These are phyloP conservation scores for Teunomyces pallodes DNA, from an alignment of 805 yeast species.

Conservation along the genomic window DNA sequence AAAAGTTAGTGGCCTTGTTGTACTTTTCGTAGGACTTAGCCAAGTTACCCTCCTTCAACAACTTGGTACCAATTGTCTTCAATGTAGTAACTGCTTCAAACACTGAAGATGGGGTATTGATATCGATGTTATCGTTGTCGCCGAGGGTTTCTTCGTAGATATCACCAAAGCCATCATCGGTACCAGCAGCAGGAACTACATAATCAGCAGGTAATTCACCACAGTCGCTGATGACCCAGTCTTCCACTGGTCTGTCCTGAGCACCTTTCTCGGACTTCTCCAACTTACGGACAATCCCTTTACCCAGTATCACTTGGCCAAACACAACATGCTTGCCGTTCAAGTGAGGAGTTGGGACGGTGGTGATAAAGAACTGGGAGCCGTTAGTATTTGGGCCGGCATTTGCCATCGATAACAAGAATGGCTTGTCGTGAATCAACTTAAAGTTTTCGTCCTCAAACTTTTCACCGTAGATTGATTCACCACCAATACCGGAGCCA, in stretches of 20 bases:
- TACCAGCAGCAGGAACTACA: slow-evolving; percentile 44
- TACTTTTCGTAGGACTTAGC: slow-evolving; percentile 65
- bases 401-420: slow-evolving; percentile 92
- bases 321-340: slow-evolving; percentile 96
- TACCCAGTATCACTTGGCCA: slow-evolving; percentile 83
- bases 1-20: slow-evolving; percentile 65
- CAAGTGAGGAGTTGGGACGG: slow-evolving; percentile 89
- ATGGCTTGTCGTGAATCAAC: slow-evolving; percentile 76
- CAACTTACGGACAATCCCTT: slow-evolving; percentile 71
- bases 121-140: slow-evolving; percentile 68
- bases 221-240: slow-evolving; percentile 72
- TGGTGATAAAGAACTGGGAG: slow-evolving; percentile 91
- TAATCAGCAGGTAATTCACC: slow-evolving; percentile 72
- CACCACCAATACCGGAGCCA: slow-evolving; percentile 44
- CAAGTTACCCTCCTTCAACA: slow-evolving; percentile 63
- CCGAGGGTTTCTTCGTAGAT: slow-evolving; percentile 69
- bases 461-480: slow-evolving; percentile 45
- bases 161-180: slow-evolving; percentile 84
- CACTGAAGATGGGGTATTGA: slow-evolving; percentile 61
- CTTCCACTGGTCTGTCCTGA: slow-evolving; percentile 68
- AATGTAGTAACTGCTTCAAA: slow-evolving; percentile 60
- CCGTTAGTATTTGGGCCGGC: slow-evolving; percentile 96
- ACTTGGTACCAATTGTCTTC: slow-evolving; percentile 75
- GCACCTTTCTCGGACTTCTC: slow-evolving; percentile 68
- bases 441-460: slow-evolving; percentile 90